phyloP scores from a whole-genome alignment of 441 rosid species.

The Gossypium aridum region DNA sequence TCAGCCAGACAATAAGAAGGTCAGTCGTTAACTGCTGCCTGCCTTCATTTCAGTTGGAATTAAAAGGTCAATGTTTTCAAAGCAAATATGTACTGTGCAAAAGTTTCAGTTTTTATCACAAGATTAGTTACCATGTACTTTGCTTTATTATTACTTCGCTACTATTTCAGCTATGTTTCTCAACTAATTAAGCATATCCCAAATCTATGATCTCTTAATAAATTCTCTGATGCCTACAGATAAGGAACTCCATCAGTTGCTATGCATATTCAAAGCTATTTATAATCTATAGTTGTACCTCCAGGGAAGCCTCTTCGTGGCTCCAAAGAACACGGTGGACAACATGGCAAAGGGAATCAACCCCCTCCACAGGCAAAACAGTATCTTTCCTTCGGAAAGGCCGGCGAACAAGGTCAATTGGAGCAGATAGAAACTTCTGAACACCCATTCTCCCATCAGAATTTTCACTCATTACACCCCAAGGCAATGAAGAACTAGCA shows the following conservation, averaged over 20 bases:
- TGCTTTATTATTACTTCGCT: neutral
- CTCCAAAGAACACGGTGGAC: conserved; percentile 62
- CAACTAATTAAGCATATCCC: neutral
- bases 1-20: neutral
- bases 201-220: neutral
- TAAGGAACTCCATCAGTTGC: neutral
- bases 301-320: conserved; percentile 78
- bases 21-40: neutral
- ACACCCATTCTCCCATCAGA: conserved; percentile 43
- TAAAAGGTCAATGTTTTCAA: neutral
- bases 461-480: conserved; percentile 51
- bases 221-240: neutral
- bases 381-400: conserved; percentile 81
- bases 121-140: neutral
- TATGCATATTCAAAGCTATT: neutral
- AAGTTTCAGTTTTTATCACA: neutral
- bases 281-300: conserved; percentile 40
- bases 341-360: conserved; percentile 61
- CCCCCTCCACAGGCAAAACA: conserved; percentile 74
- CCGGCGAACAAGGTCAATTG: conserved; percentile 60
- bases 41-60: neutral
- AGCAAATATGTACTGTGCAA: neutral
- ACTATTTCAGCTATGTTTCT: neutral
- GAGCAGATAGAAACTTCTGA: conserved; percentile 57
- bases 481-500: conserved; percentile 63